These are phyloP conservation scores for Chaetomium globosum DNA, from an alignment of 2,329 filamentous ascomycete genomes.

Conservation along the genomic window DNA sequence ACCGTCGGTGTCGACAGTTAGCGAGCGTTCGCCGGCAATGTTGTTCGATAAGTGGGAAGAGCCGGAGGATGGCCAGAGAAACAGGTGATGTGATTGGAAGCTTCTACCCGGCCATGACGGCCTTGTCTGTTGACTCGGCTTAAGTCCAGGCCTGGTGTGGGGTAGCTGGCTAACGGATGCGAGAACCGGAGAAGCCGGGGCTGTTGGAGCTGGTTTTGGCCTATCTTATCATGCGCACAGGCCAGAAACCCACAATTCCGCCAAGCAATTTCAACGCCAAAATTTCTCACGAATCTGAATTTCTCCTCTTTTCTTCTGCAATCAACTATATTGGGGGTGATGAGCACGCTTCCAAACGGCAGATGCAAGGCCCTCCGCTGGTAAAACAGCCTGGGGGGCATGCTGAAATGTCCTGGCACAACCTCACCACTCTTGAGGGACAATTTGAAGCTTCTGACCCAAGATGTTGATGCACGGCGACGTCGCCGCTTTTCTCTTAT, in stretches of 20 bases:
- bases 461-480: conserved; percentile 46
- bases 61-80: neutral
- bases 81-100: conserved; percentile 10
- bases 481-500: conserved; percentile 28
- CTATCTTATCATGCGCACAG: conserved; percentile 11
- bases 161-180: neutral
- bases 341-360: conserved; percentile 65
- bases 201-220: neutral
- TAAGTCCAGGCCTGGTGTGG: conserved; percentile 5
- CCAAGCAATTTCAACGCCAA: conserved; percentile 20
- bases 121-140: conserved; percentile 3
- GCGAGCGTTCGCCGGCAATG: neutral
- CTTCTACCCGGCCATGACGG: conserved; percentile 7
- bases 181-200: neutral
- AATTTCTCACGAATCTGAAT: conserved; percentile 11
- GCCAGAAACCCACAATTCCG: conserved; percentile 11
- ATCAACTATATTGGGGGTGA: conserved; percentile 81
- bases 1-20: neutral
- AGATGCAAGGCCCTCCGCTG: conserved; percentile 51
- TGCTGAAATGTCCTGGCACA: conserved; percentile 67
- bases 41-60: conserved; percentile 6
- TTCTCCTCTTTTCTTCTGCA: conserved; percentile 52
- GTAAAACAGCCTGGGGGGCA: conserved; percentile 50
- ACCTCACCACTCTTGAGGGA: conserved; percentile 63
- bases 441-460: conserved; percentile 70